Evolutionary conservation across 768 basidiomycete genomes (phyloP), one percentile per base, ranked within the genome.

Genomic region (Basidioascus undulatus): DNA sequence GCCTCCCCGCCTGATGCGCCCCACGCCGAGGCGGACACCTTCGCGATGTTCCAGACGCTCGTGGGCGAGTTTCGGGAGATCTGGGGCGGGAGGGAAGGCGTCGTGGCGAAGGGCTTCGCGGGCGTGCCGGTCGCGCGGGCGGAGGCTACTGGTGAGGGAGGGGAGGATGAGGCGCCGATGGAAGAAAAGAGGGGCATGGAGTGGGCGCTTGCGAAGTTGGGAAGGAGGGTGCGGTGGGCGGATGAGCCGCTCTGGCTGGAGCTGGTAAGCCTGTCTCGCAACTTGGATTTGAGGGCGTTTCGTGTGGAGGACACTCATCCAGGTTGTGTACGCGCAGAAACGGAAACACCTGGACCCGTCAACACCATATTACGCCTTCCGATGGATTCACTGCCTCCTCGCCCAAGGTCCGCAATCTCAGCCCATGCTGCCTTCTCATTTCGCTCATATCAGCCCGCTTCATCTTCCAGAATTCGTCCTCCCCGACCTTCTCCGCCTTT

Each of bases 341-440:
- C 9, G 25, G 25, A 52, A 52, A 25, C 43, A 40, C 9, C 45
- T 52, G 10, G 51, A 50, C 31, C 51, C 51, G 1, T 37, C 39
- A 4, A 18, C 44, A 9, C 51, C 51, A 12, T 52, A 48, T 39
- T 52, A 49, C 31, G 39, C 46, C 6, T 50, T 43, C 37, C 39
- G 49, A 26, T 52, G 51, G 51, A 45, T 52, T 5, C 42, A 44
- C 13, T 48, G 44, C 13, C 31, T 52, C 18, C 44, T 52, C 20
- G 41, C 49, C 6, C 51, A 50, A 33, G 48, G 47, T 28, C 31
- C 50, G 8, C 51, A 49, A 2, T 39, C 50, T 7, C 31, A 37
- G 25, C 12, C 16, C 10, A n/a, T n/a, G n/a, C n/a, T n/a, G n/a
- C n/a, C n/a, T n/a, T n/a, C n/a, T n/a, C n/a, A n/a, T n/a, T n/a